phyloP scores from a whole-genome alignment of 306 rosid genomes.

The Casuarina equisetifolia region DNA sequence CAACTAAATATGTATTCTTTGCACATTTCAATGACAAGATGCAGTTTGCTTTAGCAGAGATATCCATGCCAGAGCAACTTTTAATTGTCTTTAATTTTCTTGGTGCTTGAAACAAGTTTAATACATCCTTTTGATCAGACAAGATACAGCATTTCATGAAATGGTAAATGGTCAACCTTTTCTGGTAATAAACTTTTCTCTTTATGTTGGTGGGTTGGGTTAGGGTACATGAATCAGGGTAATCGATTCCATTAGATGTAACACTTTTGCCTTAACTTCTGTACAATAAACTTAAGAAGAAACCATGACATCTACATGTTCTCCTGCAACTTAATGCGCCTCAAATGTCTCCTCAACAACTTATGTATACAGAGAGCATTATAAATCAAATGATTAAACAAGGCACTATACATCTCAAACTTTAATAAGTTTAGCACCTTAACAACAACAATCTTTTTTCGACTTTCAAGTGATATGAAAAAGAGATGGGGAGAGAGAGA shows the following conservation, averaged over 20 bases:
- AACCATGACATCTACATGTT: neutral
- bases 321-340: neutral
- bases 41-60: neutral
- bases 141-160: neutral
- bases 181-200: neutral
- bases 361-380: neutral
- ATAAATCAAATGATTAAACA: neutral
- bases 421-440: neutral
- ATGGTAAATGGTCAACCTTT: neutral
- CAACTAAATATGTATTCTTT: neutral
- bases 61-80: neutral
- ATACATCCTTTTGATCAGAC: neutral
- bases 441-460: neutral
- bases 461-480: neutral
- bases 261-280: neutral
- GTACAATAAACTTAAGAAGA: neutral
- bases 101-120: neutral
- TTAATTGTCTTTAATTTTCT: neutral
- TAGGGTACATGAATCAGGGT: neutral
- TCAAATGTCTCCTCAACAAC: neutral
- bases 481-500: neutral
- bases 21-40: neutral
- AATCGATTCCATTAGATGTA: neutral
- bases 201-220: neutral
- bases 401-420: neutral